Percentiles rank a stretch among this genome's conserved stretches.
These are phyloP conservation scores for Zymoseptoria ardabiliae DNA, from an alignment of 2,329 filamentous ascomycete genomes.

Conservation along the genomic window DNA sequence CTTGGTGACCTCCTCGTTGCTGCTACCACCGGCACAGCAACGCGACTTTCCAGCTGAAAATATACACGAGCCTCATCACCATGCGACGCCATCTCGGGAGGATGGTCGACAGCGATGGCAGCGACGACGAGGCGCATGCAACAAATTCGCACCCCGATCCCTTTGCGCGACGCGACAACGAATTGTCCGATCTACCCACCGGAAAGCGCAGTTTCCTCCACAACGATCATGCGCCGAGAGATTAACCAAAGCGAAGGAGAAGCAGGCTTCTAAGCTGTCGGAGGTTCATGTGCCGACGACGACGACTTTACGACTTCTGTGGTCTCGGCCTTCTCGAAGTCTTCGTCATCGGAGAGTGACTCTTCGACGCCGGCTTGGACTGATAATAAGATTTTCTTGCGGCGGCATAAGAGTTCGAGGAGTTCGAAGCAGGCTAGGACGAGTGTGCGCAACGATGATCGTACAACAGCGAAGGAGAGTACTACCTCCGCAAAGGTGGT, in stretches of 20 bases:
- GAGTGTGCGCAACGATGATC: no score
- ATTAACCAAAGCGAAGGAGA: not conserved
- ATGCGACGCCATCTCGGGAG: constrained; percentile 1
- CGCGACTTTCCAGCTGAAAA: no score
- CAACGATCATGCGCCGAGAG: not conserved
- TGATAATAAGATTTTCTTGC: not conserved
- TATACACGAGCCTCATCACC: no score
- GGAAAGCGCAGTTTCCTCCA: no score
- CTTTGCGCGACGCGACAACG: no score
- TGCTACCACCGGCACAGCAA: no score
- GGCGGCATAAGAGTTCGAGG: not conserved
- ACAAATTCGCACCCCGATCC: no score
- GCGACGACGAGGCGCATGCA: no score
- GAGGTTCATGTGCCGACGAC: not conserved
- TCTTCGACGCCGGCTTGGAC: not conserved
- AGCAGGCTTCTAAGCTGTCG: not conserved
- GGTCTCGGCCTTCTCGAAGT: not conserved
- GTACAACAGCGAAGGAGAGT: no score
- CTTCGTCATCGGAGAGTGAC: not conserved
- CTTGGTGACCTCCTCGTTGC: no score
- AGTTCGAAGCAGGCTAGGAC: not conserved
- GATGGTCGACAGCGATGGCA: constrained; percentile 1
- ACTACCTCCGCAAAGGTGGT: no score
- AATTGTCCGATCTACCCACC: no score
- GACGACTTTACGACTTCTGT: not conserved